These are phyloP conservation scores for Cryphonectria japonica DNA, from an alignment of 2,329 filamentous ascomycete genomes.

Conservation along the genomic window DNA sequence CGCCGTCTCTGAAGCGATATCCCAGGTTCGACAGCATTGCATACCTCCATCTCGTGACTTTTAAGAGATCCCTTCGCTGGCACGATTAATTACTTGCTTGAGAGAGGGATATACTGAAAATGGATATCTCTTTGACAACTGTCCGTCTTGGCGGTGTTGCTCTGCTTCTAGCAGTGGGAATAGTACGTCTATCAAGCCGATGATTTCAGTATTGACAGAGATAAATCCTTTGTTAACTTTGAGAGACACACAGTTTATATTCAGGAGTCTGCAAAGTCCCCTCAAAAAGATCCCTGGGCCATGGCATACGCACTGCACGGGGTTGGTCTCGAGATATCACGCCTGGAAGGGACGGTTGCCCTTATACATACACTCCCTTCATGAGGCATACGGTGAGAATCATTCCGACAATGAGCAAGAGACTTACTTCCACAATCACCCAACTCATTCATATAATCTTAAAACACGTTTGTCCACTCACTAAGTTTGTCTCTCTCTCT, in stretches of 20 bases:
- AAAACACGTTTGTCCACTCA: too few relatives aligned
- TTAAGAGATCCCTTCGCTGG: background rate
- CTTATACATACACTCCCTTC: conserved; percentile 33
- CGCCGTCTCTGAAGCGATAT: background rate
- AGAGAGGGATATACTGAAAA: conserved; percentile 32
- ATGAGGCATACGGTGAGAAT: conserved; percentile 33
- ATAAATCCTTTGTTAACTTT: background rate
- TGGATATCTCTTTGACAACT: conserved; percentile 42
- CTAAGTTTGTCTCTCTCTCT: too few relatives aligned
- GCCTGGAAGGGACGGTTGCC: conserved; percentile 29
- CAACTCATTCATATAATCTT: too few relatives aligned
- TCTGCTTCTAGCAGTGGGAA: background rate
- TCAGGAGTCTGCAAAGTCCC: background rate
- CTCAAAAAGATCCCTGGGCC: conserved; percentile 31
- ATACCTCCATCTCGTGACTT: background rate
- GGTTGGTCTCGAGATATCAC: conserved; percentile 27
- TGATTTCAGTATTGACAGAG: background rate
- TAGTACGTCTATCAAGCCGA: background rate
- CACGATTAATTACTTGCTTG: background rate
- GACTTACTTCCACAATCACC: too few relatives aligned
- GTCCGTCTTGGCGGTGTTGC: background rate
- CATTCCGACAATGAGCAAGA: background rate
- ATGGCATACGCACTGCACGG: conserved; percentile 36
- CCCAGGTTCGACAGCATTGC: background rate
- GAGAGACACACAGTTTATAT: background rate